Evolutionary conservation across 768 basidiomycete genomes (phyloP), one percentile per base, ranked within the genome.

Genomic region (Amanita pseudoporphyria): DNA sequence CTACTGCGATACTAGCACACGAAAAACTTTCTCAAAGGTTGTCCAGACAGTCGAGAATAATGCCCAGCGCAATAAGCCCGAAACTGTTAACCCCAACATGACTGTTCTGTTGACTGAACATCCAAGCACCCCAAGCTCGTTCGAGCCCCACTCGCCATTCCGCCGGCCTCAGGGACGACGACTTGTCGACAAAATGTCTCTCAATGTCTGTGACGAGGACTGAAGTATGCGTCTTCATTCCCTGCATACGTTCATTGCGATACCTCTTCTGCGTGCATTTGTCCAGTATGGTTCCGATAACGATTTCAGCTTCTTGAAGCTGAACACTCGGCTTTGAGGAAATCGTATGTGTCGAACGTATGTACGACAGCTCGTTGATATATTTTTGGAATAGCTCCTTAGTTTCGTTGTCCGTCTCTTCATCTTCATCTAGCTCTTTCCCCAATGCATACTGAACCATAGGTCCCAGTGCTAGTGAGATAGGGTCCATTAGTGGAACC

Each of bases 251-350:
- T 53, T 78, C 76, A 24, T 61, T 71, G 51, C 84, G 69, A 71
- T 75, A 82, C 30, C 79, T 65, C 51, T 71, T 72, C 54, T 87
- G 78, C 1, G 76, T 65, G 57, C 82, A 86, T 52, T 80, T 80
- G 1, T 79, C 83, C 39, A 87, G 64, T 50, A 91, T 91, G 0
- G 82, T 80, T 16, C 86, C 87, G 26, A 81, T 64, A 1, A 87
- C 81, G 19, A 88, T 71, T 57, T 91, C 88, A 44, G 83, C 81
- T 58, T 91, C 88, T 5, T 70, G 62, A 30, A 91, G 69, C 26
- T 72, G 72, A 6, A 69, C 69, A 7, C 74, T 78, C 1, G 79
- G 71, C 7, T 69, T 64, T 47, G 75, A 72, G 7, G 82, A 77
- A 9, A 89, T 63, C 0, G 81, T 77, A 58, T 87, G 85, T 0